phyloP scores from a whole-genome alignment of 768 basidiomycete species.

The Podaxis sp. region DNA sequence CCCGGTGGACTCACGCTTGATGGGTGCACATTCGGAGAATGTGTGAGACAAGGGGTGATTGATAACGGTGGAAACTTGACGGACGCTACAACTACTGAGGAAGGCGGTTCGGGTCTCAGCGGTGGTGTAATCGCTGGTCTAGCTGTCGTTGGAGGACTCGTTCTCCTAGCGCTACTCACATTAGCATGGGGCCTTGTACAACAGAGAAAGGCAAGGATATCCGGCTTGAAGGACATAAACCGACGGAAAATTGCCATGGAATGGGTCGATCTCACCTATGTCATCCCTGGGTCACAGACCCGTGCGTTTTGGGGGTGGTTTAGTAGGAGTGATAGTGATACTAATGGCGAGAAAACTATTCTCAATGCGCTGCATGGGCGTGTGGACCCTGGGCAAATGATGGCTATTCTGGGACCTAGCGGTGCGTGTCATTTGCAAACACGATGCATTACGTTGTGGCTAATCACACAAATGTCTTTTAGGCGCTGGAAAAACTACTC shows the following conservation, averaged over 20 bases:
- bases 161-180: constrained; percentile 52
- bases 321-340: constrained; percentile 13
- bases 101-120: constrained; percentile 45
- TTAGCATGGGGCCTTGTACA: constrained; percentile 56
- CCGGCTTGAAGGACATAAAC: constrained; percentile 30
- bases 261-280: constrained; percentile 69
- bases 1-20: constrained; percentile 62
- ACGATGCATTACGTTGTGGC: not conserved
- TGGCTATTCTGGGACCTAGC: constrained; percentile 90
- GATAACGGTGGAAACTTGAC: constrained; percentile 44
- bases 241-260: constrained; percentile 57
- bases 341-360: constrained; percentile 53
- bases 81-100: constrained; percentile 19
- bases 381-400: constrained; percentile 77
- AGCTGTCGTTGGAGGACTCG: constrained; percentile 71
- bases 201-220: constrained; percentile 59
- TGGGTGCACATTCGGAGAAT: constrained; percentile 84
- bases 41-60: constrained; percentile 76
- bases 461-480: not conserved
- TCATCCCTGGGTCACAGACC: constrained; percentile 33
- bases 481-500: constrained; percentile 87
- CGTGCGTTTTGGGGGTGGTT: constrained; percentile 11
- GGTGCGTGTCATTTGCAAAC: constrained; percentile 38
- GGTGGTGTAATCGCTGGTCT: constrained; percentile 90
- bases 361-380: constrained; percentile 66